phyloP scores from a whole-genome alignment of 257 asterid genomes.

The Perilla frutescens region DNA sequence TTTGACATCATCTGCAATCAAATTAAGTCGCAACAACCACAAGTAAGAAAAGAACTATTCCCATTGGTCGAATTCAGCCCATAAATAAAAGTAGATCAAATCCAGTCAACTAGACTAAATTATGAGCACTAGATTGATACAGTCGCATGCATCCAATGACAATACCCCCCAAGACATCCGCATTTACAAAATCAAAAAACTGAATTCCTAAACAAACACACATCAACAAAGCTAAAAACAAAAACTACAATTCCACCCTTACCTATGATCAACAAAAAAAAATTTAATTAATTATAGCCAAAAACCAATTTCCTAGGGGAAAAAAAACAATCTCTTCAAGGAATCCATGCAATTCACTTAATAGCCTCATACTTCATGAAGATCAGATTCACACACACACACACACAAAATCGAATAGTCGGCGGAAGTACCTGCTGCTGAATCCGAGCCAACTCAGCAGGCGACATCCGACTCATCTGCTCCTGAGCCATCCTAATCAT shows the following conservation, averaged over 20 bases:
- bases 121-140: slow-evolving; percentile 1
- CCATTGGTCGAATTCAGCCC: neutral
- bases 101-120: slow-evolving; percentile 5
- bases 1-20: slow-evolving; percentile 94
- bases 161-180: neutral
- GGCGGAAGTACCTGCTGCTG: slow-evolving; percentile 78
- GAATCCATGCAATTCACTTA: slow-evolving; percentile 3
- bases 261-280: neutral
- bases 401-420: neutral
- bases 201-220: neutral
- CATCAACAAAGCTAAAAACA: neutral
- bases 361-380: neutral
- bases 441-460: slow-evolving; percentile 87
- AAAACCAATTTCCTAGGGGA: neutral
- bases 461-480: slow-evolving; percentile 99
- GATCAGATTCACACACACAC: slow-evolving; percentile 17
- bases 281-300: neutral
- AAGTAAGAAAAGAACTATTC: slow-evolving; percentile 22
- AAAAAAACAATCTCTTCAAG: neutral
- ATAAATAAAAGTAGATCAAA: neutral
- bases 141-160: neutral
- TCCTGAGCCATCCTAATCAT: slow-evolving; percentile 93
- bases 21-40: slow-evolving; percentile 26
- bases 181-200: neutral
- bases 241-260: slow-evolving; percentile 16